phyloP scores from a whole-genome alignment of 441 rosid genomes.

The Brassica hybrid region DNA sequence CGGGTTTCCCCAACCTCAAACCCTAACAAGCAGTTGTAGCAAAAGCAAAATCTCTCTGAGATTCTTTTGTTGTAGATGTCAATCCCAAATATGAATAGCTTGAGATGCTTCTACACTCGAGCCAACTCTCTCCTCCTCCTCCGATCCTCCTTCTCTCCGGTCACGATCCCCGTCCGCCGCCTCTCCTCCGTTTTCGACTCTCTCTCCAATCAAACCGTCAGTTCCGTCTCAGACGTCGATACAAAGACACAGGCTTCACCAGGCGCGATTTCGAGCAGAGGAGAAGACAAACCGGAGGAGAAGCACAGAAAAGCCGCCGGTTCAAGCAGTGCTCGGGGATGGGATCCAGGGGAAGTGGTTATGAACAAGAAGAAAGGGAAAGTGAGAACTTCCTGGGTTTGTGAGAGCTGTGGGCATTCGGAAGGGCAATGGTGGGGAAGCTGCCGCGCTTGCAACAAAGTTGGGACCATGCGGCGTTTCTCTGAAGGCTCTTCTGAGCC shows the following conservation, averaged over 20 bases:
- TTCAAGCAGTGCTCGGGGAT: constrained; percentile 25
- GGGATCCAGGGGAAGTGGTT: constrained; percentile 40
- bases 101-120: constrained; percentile 36
- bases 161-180: constrained; percentile 32
- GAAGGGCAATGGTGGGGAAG: constrained; percentile 91
- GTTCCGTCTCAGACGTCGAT: constrained; percentile 14
- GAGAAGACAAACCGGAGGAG: constrained; percentile 34
- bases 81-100: constrained; percentile 32
- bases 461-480: constrained; percentile 68
- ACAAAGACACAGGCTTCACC: constrained; percentile 14
- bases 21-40: constrained; percentile 32
- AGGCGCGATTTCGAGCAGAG: constrained; percentile 27
- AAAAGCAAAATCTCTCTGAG: background rate
- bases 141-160: constrained; percentile 28
- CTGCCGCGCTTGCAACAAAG: constrained; percentile 58
- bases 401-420: constrained; percentile 63
- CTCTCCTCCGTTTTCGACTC: constrained; percentile 47
- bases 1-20: constrained; percentile 21
- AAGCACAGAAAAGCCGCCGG: constrained; percentile 40
- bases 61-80: background rate
- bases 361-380: constrained; percentile 66
- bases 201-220: constrained; percentile 25
- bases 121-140: constrained; percentile 34
- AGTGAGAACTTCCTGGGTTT: constrained; percentile 63
- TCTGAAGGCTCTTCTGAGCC: constrained; percentile 38